Evolutionary conservation across 352 stramenopile genomes (phyloP).

Genomic region (Phytophthora sojae): DNA sequence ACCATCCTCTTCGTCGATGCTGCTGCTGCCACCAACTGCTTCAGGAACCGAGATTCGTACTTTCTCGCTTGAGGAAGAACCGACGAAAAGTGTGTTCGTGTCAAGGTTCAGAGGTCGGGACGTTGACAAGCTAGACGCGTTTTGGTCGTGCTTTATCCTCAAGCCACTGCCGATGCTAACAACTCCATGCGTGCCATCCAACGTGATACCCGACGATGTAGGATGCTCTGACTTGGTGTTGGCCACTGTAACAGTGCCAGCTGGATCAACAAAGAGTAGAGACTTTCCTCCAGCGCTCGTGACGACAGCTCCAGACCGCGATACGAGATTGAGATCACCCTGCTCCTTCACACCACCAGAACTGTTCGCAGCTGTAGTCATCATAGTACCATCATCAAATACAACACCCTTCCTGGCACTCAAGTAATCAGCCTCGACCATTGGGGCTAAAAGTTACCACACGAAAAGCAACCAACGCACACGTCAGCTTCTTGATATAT

Average conservation of each 20-base stretch:
- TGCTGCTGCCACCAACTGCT: constrained; percentile 1
- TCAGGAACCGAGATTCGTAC: constrained; percentile 36
- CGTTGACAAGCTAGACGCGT: constrained; percentile 55
- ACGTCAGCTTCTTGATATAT: background rate
- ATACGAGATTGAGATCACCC: constrained; percentile 81
- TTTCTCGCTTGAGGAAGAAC: constrained; percentile 26
- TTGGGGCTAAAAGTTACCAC: constrained; percentile 46
- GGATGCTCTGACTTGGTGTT: constrained; percentile 58
- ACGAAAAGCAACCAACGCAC: background rate
- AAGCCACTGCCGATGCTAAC: constrained; percentile 55
- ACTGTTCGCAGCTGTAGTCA: constrained; percentile 83
- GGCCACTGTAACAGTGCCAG: constrained; percentile 57
- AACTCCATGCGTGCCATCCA: constrained; percentile 48
- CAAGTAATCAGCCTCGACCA: constrained; percentile 71
- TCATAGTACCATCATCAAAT: constrained; percentile 79
- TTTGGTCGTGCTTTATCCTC: constrained; percentile 51
- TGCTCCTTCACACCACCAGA: constrained; percentile 80
- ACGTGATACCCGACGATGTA: constrained; percentile 49
- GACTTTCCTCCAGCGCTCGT: constrained; percentile 70
- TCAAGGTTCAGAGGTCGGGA: constrained; percentile 56
- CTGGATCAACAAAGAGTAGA: constrained; percentile 62
- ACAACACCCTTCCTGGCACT: constrained; percentile 68
- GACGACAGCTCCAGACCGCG: constrained; percentile 65
- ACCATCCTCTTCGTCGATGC: constrained; percentile 13
- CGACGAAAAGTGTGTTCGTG: constrained; percentile 42